Base-by-base conservation (phyloP, 495 filamentous ascomycete genomes). In the Tuber aestivum region DNA sequence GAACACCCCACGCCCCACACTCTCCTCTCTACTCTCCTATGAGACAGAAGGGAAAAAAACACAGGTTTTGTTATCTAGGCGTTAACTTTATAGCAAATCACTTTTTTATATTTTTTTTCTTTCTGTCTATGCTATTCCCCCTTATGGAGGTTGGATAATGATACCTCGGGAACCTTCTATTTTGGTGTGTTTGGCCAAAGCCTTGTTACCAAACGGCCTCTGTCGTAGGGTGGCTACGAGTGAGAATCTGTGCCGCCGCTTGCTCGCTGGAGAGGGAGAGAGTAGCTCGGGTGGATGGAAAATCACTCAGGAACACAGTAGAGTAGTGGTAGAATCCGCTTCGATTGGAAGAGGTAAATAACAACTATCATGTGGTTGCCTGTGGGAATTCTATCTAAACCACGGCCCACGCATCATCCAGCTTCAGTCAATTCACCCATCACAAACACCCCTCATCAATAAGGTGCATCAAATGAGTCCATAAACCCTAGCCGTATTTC, bases 401-500 rank as follows among this genome's bases (percentile, higher is more conserved):
- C 14, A 20, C 3, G 35, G 14, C 27, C 12, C 27, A 65, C 14
- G 3, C 56, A 35, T 3, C 56, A 32, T 35, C 56, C 14, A 35
- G 14, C 27, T 18, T 35, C 27, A 12, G 27, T 32, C 56, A 27
- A 65, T 65, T 27, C 27, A 20, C 0, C 27, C 27, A 27, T 16
- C 12, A 7, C 56, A 35, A 35, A 32, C 56, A 35, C n/a, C 27
- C 2, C 12, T 35, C 56, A 20, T 65, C 56, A 8, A 65, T 35
- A 4, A 16, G n/a, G n/a, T 27, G 50, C 23, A 16, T 65, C 56
- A 79, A 70, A 83, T 85, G 69, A 93, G 83, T 3, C 86, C 86
- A 83, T 94, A 94, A 56, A 91, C 91, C 82, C 87, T 86, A 68
- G 86, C 83, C n/a, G 92, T 92, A 56, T 91, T 92, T 71, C 86